These are phyloP conservation scores for Sporisorium exsertum DNA, from an alignment of 1,284 basidiomycete genomes.

Conservation along the genomic window DNA sequence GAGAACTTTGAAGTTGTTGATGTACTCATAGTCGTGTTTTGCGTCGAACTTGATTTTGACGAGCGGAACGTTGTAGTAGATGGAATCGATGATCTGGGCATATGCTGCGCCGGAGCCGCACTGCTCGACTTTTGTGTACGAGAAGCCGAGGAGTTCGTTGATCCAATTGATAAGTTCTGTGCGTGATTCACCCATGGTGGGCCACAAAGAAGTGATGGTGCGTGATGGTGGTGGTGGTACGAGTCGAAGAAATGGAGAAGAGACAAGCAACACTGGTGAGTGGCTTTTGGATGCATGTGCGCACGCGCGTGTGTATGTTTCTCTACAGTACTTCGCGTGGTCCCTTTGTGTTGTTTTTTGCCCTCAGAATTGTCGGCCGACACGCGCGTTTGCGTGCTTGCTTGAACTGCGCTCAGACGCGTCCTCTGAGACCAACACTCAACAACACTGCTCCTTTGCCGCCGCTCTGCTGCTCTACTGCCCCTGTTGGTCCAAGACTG, in stretches of 20 bases:
- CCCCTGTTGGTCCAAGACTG: not conserved
- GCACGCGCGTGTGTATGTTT: too few relatives aligned
- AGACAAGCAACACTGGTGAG: too few relatives aligned
- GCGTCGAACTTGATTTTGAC: slow-evolving; percentile 64
- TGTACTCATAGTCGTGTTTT: slow-evolving; percentile 90
- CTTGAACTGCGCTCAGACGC: not conserved
- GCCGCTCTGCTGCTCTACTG: not conserved
- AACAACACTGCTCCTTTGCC: not conserved
- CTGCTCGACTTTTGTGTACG: slow-evolving; percentile 86
- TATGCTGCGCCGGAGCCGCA: slow-evolving; percentile 75
- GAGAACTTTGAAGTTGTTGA: slow-evolving; percentile 94
- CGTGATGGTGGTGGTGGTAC: slow-evolving; percentile 1
- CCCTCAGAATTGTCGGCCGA: slow-evolving; percentile 16
- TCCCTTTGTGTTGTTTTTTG: slow-evolving; percentile 14
- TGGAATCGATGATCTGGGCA: slow-evolving; percentile 82
- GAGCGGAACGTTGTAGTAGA: slow-evolving; percentile 75
- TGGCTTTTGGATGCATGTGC: too few relatives aligned
- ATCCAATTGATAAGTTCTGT: slow-evolving; percentile 92
- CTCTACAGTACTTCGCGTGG: not conserved
- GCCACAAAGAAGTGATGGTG: not conserved
- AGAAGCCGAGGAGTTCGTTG: slow-evolving; percentile 89
- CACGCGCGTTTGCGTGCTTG: slow-evolving; percentile 1
- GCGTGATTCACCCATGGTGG: slow-evolving; percentile 71
- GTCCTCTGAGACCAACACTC: slow-evolving; percentile 11
- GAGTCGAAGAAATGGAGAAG: not conserved